Percentiles rank a stretch among this genome's conserved stretches.
These are phyloP conservation scores for Apiospora arundinis DNA, from an alignment of 2,329 filamentous ascomycete species.

Conservation along the genomic window DNA sequence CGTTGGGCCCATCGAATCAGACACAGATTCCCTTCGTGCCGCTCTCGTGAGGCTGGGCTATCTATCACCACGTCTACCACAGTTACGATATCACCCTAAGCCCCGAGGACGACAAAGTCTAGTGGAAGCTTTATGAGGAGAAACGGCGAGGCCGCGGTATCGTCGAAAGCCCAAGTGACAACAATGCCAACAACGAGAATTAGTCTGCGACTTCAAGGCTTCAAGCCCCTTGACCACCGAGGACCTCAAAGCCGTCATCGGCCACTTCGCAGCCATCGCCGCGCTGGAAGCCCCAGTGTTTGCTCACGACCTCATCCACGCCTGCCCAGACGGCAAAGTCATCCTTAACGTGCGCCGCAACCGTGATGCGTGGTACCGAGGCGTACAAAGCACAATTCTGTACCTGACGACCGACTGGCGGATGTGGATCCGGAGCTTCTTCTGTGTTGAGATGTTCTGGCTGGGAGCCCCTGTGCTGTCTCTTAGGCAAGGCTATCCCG, in stretches of 20 bases:
- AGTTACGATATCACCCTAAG: not conserved
- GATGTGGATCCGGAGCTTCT: slow-evolving; percentile 57
- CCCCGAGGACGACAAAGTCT: not conserved
- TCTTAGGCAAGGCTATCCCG: slow-evolving; percentile 43
- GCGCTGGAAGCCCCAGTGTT: not conserved
- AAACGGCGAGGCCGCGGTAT: not conserved
- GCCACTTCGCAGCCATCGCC: not conserved
- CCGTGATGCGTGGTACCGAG: slow-evolving; percentile 57
- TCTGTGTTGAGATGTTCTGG: slow-evolving; percentile 53
- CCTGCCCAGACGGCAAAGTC: slow-evolving; percentile 16
- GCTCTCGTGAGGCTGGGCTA: not conserved
- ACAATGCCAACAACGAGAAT: no score
- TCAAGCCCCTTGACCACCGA: not conserved
- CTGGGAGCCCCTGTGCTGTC: slow-evolving; percentile 45
- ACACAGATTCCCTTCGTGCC: not conserved
- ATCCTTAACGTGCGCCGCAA: slow-evolving; percentile 66
- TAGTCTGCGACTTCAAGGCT: no score
- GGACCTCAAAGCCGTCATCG: not conserved
- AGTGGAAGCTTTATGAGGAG: not conserved
- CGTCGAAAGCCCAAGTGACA: not conserved
- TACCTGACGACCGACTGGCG: slow-evolving; percentile 52
- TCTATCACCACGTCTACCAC: not conserved
- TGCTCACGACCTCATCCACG: slow-evolving; percentile 13
- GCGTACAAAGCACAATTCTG: slow-evolving; percentile 45
- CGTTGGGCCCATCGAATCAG: not conserved